Evolutionary conservation across 768 basidiomycete species (phyloP).

Genomic region (Serendipita sp.): DNA sequence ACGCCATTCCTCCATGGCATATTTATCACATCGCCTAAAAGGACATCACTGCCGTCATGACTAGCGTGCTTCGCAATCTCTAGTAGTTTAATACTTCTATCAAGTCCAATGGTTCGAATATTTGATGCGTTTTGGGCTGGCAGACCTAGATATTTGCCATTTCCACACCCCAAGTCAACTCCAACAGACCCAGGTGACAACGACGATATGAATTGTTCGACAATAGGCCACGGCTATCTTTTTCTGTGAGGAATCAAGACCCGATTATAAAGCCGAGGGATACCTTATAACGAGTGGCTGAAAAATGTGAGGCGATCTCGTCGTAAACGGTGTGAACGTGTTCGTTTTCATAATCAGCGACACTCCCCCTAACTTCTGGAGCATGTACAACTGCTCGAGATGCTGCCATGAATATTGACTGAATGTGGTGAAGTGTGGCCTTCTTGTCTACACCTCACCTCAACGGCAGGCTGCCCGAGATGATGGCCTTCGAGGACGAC

Average conservation of each 20-base stretch:
- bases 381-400: neutral
- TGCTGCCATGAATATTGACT: neutral
- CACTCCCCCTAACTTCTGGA: neutral
- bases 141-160: constrained; percentile 88
- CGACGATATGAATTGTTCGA: constrained; percentile 53
- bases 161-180: constrained; percentile 89
- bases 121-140: constrained; percentile 43
- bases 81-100: constrained; percentile 68
- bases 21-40: constrained; percentile 64
- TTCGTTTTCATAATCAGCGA: constrained; percentile 39
- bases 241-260: neutral
- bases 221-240: constrained; percentile 75
- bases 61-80: constrained; percentile 55
- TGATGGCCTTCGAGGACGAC: neutral
- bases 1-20: constrained; percentile 56
- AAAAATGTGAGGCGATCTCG: constrained; percentile 73
- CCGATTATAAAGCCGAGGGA: constrained; percentile 1
- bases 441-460: too few species aligned
- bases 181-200: constrained; percentile 69
- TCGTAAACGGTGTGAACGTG: constrained; percentile 80
- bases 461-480: neutral
- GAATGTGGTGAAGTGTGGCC: neutral
- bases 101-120: constrained; percentile 66
- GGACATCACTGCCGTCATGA: constrained; percentile 45
- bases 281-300: constrained; percentile 79